Evolutionary conservation across 2,329 filamentous ascomycete species (phyloP).

Genomic region (Orbilia quercus): DNA sequence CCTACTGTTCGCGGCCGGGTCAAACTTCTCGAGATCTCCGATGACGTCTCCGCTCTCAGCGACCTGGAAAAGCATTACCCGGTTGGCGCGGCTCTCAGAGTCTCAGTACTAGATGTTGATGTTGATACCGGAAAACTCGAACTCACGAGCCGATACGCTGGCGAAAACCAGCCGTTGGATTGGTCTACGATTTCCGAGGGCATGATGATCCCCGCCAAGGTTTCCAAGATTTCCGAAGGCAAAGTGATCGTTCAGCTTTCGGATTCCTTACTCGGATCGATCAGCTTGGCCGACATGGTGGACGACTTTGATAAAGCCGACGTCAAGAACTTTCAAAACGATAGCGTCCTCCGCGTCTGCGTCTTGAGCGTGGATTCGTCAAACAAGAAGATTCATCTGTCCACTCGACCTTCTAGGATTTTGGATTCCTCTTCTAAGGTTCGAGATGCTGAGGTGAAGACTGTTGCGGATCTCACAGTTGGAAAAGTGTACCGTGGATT

Average conservation of each 20-base stretch:
- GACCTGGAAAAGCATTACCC: constrained; percentile 85
- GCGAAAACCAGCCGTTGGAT: constrained; percentile 70
- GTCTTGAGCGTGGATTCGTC: constrained; percentile 80
- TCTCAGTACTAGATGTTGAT: constrained; percentile 81
- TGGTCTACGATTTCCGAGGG: constrained; percentile 80
- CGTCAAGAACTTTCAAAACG: constrained; percentile 79
- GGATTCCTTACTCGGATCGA: constrained; percentile 79
- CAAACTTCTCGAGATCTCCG: constrained; percentile 82
- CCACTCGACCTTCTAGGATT: constrained; percentile 85
- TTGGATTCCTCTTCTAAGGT: constrained; percentile 85
- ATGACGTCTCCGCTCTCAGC: constrained; percentile 82
- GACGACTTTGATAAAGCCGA: constrained; percentile 88
- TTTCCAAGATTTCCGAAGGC: constrained; percentile 86
- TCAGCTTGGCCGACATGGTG: constrained; percentile 82
- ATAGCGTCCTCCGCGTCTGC: constrained; percentile 88
- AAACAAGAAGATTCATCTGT: constrained; percentile 86
- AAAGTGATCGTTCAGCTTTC: constrained; percentile 87
- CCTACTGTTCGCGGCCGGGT: constrained; percentile 88
- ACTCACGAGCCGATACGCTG: constrained; percentile 78
- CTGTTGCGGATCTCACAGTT: constrained; percentile 75
- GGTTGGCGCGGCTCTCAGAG: constrained; percentile 85
- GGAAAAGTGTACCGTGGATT: constrained; percentile 90
- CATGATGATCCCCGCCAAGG: constrained; percentile 81
- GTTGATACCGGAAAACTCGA: constrained; percentile 79
- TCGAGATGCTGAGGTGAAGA: constrained; percentile 81